phyloP scores from a whole-genome alignment of 2,329 filamentous ascomycete genomes.

The Scedosporium aurantiacum region DNA sequence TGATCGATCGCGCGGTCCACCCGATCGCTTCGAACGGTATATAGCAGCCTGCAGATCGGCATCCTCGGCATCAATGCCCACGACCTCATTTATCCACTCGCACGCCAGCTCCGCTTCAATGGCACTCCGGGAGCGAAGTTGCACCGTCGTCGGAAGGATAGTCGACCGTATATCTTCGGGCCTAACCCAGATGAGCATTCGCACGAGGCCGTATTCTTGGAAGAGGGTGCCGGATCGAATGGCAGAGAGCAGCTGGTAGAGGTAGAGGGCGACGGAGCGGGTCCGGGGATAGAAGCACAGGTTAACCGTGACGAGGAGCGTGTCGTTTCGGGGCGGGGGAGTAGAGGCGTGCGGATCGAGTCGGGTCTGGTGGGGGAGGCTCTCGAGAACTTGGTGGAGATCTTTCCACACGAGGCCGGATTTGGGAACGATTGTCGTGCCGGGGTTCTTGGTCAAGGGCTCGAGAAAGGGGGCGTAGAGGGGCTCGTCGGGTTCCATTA shows the following conservation, averaged over 20 bases:
- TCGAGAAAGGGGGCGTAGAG: conserved; percentile 51
- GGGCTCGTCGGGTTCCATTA: conserved; percentile 61
- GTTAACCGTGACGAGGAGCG: conserved; percentile 63
- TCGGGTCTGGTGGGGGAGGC: conserved; percentile 43
- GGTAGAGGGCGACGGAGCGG: conserved; percentile 39
- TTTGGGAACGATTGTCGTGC: conserved; percentile 39
- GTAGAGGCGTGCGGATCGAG: conserved; percentile 25
- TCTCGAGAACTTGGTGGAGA: conserved; percentile 39
- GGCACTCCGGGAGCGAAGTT: conserved; percentile 42
- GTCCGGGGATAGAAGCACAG: conserved; percentile 43
- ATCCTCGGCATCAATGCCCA: conserved; percentile 23
- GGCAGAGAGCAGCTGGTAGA: conserved; percentile 50
- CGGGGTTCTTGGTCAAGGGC: conserved; percentile 38
- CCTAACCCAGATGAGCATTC: conserved; percentile 65
- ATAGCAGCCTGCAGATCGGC: conserved; percentile 24
- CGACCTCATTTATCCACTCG: conserved; percentile 49
- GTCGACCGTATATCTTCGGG: conserved; percentile 42
- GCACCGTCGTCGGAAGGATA: conserved; percentile 50
- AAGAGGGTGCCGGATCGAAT: conserved; percentile 50
- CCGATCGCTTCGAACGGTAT: conserved; percentile 24
- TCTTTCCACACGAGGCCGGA: conserved; percentile 51
- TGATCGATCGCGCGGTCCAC: conserved; percentile 30
- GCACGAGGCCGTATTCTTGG: conserved; percentile 66
- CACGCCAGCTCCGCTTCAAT: conserved; percentile 51
- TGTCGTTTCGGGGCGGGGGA: conserved; percentile 50